Evolutionary conservation across 2,329 filamentous ascomycete species (phyloP).

Genomic region (Botrytis tulipae): DNA sequence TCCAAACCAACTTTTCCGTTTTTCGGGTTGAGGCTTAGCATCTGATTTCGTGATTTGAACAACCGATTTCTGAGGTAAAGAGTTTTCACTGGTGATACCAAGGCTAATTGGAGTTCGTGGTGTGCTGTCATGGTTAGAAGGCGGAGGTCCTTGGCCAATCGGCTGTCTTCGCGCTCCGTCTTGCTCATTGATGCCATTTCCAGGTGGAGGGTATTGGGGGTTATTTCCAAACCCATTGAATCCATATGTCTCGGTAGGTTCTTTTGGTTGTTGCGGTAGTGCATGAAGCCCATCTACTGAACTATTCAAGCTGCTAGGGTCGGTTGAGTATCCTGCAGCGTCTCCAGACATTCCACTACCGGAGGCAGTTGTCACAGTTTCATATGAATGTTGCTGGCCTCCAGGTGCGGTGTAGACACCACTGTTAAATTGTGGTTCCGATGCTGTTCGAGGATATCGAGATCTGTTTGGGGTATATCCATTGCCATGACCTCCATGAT

Average conservation of each 20-base stretch:
- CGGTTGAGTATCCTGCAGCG: slow-evolving; percentile 75
- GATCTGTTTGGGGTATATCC: slow-evolving; percentile 38
- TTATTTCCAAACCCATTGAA: slow-evolving; percentile 47
- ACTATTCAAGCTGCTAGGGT: slow-evolving; percentile 88
- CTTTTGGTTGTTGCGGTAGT: slow-evolving; percentile 50
- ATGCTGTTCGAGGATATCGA: slow-evolving; percentile 38
- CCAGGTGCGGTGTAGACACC: slow-evolving; percentile 35
- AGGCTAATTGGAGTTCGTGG: slow-evolving; percentile 36
- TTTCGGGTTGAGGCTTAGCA: slow-evolving; percentile 49
- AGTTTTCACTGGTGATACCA: slow-evolving; percentile 30
- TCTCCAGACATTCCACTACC: slow-evolving; percentile 71
- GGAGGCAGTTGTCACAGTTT: slow-evolving; percentile 78
- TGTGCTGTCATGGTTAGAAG: slow-evolving; percentile 30
- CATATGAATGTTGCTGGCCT: slow-evolving; percentile 58
- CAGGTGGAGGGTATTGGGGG: slow-evolving; percentile 43
- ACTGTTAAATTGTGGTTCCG: slow-evolving; percentile 37
- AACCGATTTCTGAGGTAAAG: slow-evolving; percentile 10
- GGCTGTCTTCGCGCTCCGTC: slow-evolving; percentile 26
- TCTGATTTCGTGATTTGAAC: slow-evolving; percentile 7
- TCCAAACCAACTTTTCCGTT: slow-evolving; percentile 89
- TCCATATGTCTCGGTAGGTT: slow-evolving; percentile 63
- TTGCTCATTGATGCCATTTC: slow-evolving; percentile 33
- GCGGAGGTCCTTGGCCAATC: slow-evolving; percentile 32
- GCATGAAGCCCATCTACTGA: slow-evolving; percentile 74
- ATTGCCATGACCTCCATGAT: slow-evolving; percentile 31